phyloP scores from a whole-genome alignment of 768 basidiomycete species.

The Basidioascus undulatus region DNA sequence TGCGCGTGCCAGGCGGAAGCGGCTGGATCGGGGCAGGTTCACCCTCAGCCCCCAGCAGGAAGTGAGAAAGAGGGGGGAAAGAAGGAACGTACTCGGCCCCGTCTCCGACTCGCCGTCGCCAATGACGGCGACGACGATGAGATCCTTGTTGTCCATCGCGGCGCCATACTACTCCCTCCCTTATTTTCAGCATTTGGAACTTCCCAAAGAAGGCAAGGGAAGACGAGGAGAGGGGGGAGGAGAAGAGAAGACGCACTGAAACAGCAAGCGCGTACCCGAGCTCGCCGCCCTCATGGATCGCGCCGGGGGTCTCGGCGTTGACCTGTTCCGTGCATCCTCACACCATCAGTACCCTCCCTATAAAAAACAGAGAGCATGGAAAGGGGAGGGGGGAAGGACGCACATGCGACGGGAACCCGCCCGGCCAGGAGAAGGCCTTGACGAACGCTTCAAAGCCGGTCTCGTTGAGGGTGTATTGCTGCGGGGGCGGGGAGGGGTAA shows the following conservation, averaged over 20 bases:
- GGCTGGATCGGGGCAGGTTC: not conserved
- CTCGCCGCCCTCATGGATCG: conserved; percentile 73
- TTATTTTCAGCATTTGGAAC: too few relatives aligned
- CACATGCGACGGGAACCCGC: conserved; percentile 52
- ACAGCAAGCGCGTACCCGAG: conserved; percentile 70
- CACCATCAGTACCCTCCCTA: not conserved
- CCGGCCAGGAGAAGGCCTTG: conserved; percentile 49
- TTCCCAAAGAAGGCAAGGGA: too few relatives aligned
- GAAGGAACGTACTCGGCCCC: conserved; percentile 11
- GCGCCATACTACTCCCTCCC: too few relatives aligned
- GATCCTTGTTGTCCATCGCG: conserved; percentile 73
- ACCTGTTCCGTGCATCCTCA: not conserved
- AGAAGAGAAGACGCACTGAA: too few relatives aligned
- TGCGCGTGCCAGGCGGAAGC: conserved; percentile 38
- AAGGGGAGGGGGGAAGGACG: not conserved
- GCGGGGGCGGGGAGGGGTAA: too few relatives aligned
- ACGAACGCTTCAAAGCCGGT: conserved; percentile 42
- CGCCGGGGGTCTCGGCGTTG: conserved; percentile 45
- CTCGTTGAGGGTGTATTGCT: conserved; percentile 20
- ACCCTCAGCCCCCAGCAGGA: too few relatives aligned
- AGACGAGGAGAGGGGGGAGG: too few relatives aligned
- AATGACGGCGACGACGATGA: conserved; percentile 55
- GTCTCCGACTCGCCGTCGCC: conserved; percentile 66
- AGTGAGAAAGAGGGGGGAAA: not conserved
- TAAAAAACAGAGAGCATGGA: not conserved